A percentile compares a stretch with the other conserved stretches of the same genome.
These are phyloP conservation scores for Gentiana macrophylla DNA, from an alignment of 257 asterid species.

Conservation along the genomic window DNA sequence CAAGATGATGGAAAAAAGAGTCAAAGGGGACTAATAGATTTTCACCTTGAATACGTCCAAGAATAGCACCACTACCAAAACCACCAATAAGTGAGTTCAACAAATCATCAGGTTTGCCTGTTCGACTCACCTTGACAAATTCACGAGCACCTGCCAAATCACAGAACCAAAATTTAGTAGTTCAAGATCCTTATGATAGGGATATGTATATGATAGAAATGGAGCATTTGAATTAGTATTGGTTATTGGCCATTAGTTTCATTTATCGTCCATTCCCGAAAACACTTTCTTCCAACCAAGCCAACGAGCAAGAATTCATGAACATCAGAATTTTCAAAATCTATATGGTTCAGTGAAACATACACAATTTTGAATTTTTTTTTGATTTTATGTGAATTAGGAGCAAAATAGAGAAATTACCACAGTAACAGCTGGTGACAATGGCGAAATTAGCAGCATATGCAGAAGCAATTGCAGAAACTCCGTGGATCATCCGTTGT, in stretches of 20 bases:
- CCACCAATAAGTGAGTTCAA: conserved; percentile 84
- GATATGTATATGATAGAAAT: background rate
- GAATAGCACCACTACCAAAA: conserved; percentile 77
- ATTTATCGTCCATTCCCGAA: no score
- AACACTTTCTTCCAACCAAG: no score
- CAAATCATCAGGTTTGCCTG: conserved; percentile 76
- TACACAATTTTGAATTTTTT: no score
- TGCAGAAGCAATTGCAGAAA: conserved; percentile 46
- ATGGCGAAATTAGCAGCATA: conserved; percentile 87
- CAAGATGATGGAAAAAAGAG: background rate
- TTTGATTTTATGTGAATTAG: background rate
- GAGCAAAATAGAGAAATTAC: conserved; percentile 21
- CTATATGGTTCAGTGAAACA: no score
- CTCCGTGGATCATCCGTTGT: conserved; percentile 58
- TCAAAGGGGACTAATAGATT: background rate
- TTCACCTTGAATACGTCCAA: conserved; percentile 91
- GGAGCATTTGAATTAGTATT: no score
- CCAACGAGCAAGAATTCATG: no score
- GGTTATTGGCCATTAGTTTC: no score
- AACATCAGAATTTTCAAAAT: no score
- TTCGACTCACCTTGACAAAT: conserved; percentile 64
- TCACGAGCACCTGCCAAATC: conserved; percentile 81
- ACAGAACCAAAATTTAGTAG: conserved; percentile 7
- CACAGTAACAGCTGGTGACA: conserved; percentile 81
- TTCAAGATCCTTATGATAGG: background rate